Conservation (phyloP, 1,284 basidiomycete species). For the Microbotryum lychnidis-dioicae region DNA sequence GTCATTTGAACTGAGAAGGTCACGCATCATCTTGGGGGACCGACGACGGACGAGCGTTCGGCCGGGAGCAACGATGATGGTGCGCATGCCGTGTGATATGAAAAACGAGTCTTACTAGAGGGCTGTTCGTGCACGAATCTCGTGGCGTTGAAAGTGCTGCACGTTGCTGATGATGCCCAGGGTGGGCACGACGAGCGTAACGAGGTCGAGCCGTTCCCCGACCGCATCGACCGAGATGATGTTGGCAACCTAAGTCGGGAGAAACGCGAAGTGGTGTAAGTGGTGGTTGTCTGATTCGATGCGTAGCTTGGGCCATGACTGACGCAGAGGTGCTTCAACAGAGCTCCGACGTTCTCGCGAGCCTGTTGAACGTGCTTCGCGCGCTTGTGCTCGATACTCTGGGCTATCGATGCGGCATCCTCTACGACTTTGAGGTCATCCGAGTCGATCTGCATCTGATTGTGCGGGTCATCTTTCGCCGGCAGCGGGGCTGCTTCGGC, state of each 20-base stretch:
- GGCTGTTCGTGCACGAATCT: constrained; percentile 64
- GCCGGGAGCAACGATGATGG: constrained; percentile 3
- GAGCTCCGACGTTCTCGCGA: no score
- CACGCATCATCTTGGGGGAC: no score
- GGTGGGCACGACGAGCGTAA: constrained; percentile 47
- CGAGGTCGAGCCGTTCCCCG: constrained; percentile 61
- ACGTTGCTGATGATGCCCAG: constrained; percentile 60
- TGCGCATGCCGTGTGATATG: neutral
- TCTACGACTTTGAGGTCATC: constrained; percentile 52
- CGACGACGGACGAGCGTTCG: no score
- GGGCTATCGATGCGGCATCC: neutral
- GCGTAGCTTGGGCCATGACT: constrained; percentile 36
- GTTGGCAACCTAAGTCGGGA: constrained; percentile 45
- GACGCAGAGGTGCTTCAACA: constrained; percentile 56
- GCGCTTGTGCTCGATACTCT: constrained; percentile 27
- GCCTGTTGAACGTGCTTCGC: constrained; percentile 46
- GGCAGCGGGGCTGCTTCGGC: constrained; percentile 27
- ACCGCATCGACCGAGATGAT: constrained; percentile 55
- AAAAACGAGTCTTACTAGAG: constrained; percentile 55
- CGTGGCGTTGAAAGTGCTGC: constrained; percentile 57
- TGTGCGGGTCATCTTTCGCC: constrained; percentile 44
- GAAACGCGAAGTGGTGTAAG: neutral
- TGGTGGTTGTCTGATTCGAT: neutral
- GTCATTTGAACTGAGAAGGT: no score
- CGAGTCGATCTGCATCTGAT: constrained; percentile 42